phyloP scores from a whole-genome alignment of 2,329 filamentous ascomycete species.

The Cercospora sp. region DNA sequence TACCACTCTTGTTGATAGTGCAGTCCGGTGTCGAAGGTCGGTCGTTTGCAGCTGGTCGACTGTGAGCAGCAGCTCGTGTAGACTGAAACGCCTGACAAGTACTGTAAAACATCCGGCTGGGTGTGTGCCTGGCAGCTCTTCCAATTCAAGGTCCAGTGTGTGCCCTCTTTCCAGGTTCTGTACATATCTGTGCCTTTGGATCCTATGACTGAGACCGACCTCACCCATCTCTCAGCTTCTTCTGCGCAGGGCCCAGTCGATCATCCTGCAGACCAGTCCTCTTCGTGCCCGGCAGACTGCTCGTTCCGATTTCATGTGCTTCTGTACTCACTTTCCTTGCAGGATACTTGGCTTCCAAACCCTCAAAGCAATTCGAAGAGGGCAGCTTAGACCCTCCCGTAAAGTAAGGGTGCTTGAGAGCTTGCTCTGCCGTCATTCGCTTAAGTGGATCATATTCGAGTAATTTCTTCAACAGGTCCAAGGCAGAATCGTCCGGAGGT shows the following conservation, averaged over 20 bases:
- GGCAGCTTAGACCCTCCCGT: constrained; percentile 50
- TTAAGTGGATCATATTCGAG: constrained; percentile 92
- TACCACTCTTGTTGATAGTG: too few relatives aligned
- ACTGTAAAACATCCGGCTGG: neutral
- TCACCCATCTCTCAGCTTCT: constrained; percentile 54
- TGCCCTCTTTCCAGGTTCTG: too few relatives aligned
- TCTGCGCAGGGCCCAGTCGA: constrained; percentile 57
- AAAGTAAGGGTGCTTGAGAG: constrained; percentile 90
- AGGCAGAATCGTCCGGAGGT: constrained; percentile 63
- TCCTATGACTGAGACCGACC: too few relatives aligned
- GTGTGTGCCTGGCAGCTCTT: too few relatives aligned
- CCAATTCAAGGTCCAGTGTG: too few relatives aligned
- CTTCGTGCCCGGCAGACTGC: constrained; percentile 87
- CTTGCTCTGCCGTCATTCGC: constrained; percentile 81
- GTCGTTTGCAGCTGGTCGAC: too few relatives aligned
- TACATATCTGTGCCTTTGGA: too few relatives aligned
- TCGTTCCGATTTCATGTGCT: constrained; percentile 91
- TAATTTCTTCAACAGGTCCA: constrained; percentile 75
- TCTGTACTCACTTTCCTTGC: constrained; percentile 88
- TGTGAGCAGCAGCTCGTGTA: too few relatives aligned
- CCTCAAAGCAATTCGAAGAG: constrained; percentile 85
- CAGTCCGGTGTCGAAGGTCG: too few relatives aligned
- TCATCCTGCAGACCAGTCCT: constrained; percentile 84
- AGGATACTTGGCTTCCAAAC: constrained; percentile 83
- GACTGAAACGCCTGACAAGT: too few relatives aligned